Evolutionary conservation across 495 filamentous ascomycete species (phyloP), one percentile per base, ranked within the genome.

Genomic region (Podospora bellae-mahoneyi): DNA sequence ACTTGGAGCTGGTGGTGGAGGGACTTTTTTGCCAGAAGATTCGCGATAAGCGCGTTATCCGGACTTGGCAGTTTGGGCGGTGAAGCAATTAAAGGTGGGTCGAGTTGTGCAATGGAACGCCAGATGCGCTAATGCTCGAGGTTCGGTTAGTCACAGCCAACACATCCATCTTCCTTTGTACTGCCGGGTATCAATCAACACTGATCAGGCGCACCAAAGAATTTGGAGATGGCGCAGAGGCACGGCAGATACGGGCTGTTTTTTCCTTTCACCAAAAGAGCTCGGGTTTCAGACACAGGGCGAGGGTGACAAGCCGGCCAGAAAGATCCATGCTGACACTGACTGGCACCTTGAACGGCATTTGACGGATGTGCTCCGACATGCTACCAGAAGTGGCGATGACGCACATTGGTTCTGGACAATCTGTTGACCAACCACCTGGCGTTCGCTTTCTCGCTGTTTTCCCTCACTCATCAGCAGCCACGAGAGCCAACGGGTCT

Each of bases 41-140:
- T 39, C 18, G 55, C 64, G 64, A 66, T 66, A 66, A 66, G 64
- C 34, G 18, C 20, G 18, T 27, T 64, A 64, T 64, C 62, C 3
- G 48, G 0, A 16, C 39, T 48, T 48, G 6, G 19, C 62, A 59
- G n/a, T 5, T 59, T 15, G 64, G 64, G 55, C 30, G 64, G 64
- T 66, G 30, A 66, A 34, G 23, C 13, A 18, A 48, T 13, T 48
- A 6, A 48, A 48, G 15, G 39, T 48, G 39, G 39, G 39, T 20
- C 18, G 15, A 62, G 39, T 13, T 10, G 39, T 48, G 39, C 39
- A 48, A 48, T 48, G 39, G 39, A 48, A 48, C 39, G 39, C 39
- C 18, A 48, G 15, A 48, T 48, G 39, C 39, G 39, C 9, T 48
- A 48, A 13, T 48, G 39, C 15, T 48, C 39, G 39, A 48, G 39